Base-by-base conservation (phyloP, 495 filamentous ascomycete genomes). In the Aspergillus sparsus region DNA sequence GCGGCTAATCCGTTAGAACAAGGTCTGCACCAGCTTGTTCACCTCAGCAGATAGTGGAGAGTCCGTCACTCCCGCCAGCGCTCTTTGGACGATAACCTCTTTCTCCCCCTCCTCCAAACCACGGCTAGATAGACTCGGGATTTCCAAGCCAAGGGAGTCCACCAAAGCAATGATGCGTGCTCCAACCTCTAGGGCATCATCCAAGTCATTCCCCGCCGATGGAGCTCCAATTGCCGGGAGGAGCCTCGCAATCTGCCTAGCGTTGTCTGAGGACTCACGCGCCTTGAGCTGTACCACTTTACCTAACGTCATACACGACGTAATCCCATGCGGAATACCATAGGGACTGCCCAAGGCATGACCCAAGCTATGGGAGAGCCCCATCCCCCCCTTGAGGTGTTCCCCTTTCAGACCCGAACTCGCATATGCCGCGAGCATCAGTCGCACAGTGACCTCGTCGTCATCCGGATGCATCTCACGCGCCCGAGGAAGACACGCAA, bases 321-420 rank as follows among this genome's bases (percentile, higher is more conserved):
- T 57, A 49, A 49, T 57, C 13, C 55, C 55, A 57, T 57, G 55
- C 6, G 55, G 55, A 36, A 57, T 57, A 47, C 55, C 55, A 18
- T 57, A 57, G 27, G 42, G 21, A 34, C 41, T 47, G 4, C 55
- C 55, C 21, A 57, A 10, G 11, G 42, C 55, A 37, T 57, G 39
- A 6, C 55, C 55, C 10, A 57, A 34, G 21, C 16, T 34, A 36
- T 57, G 55, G 7, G 36, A 44, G 27, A 57, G 42, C 3, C 55
- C 55, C 42, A 57, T 37, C 3, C 16, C n/a, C 2, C 55, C 55
- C 11, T 35, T 47, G 5, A 49, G 44, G 18, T 32, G 7, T 12
- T 33, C 15, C n/a, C 55, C 55, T 11, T 44, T 35, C 9, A 57
- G 31, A 8, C 55, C 55, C 21, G 39, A 44, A 37, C 55, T 57